Conservation (phyloP, 768 basidiomycete genomes). For the Tricholoma saponaceum region DNA sequence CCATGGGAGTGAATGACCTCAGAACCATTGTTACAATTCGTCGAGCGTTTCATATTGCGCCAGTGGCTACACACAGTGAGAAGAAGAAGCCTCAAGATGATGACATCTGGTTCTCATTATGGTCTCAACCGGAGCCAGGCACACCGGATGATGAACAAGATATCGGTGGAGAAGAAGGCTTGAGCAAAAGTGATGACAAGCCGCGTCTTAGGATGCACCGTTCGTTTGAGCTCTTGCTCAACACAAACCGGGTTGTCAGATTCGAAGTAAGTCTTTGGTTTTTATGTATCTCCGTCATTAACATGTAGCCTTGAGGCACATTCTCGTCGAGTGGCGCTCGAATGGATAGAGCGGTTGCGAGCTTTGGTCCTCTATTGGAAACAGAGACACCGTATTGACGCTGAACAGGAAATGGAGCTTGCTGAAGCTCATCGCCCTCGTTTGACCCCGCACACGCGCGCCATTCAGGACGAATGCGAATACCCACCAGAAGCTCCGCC, state of each 20-base stretch:
- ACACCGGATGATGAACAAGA: constrained; percentile 57
- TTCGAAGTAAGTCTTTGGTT: constrained; percentile 62
- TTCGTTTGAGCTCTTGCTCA: constrained; percentile 74
- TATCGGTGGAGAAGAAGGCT: constrained; percentile 56
- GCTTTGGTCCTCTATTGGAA: constrained; percentile 78
- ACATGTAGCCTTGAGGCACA: constrained; percentile 43
- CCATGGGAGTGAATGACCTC: constrained; percentile 71
- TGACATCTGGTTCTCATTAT: constrained; percentile 27
- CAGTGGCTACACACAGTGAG: constrained; percentile 33
- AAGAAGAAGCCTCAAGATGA: constrained; percentile 24
- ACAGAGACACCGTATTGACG: constrained; percentile 68
- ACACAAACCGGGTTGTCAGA: constrained; percentile 61
- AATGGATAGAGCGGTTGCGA: constrained; percentile 82
- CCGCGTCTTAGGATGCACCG: constrained; percentile 49
- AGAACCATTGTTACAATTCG: constrained; percentile 62
- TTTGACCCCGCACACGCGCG: constrained; percentile 53
- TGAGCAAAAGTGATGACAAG: constrained; percentile 41
- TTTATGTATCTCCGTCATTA: neutral
- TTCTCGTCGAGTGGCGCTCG: constrained; percentile 61
- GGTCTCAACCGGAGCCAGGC: constrained; percentile 34
- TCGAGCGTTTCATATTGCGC: constrained; percentile 51
- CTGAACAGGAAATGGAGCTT: constrained; percentile 77
- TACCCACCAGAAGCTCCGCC: constrained; percentile 47
- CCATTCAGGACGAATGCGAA: constrained; percentile 35
- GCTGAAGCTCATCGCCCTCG: constrained; percentile 56